Base-by-base conservation (phyloP, 768 basidiomycete species). In the Suillus occidentalis region DNA sequence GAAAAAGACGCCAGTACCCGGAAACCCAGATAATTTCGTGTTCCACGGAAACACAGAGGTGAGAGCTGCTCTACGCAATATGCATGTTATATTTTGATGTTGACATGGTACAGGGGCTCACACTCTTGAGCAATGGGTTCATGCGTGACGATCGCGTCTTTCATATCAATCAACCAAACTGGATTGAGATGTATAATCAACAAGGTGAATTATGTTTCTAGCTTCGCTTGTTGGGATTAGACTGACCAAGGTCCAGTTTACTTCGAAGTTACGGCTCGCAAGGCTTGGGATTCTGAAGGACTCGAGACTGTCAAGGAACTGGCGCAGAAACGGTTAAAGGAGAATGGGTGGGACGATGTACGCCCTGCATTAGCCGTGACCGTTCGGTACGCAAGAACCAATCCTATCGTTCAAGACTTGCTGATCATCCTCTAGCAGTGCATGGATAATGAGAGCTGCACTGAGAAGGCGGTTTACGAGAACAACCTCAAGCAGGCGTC, bases 281-380 rank as follows among this genome's bases (percentile, higher is more conserved):
- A 69, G 2, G 72, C 74, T 2, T 75, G 76, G 73, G 7, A 42
- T 2, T 28, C 37, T 16, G 18, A 63, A 13, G 50, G 66, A 28
- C 62, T 72, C 6, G 63, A 68, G 37, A 28, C 36, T 8, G 57
- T 77, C 9, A 75, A 72, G 8, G 61, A 60, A n/a, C 64, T 70
- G 13, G 75, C 72, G 1, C 65, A 68, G 13, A 61, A 68, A 42
- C 70, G 74, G 13, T 52, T 70, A 22, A 31, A 55, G 6, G 53
- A 66, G 9, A 60, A 70, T 49, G 75, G 75, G 1, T 78, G 76
- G 77, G 64, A 73, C 40, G 47, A 56, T n/a, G 67, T 72, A 18
- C 72, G 76, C 9, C 74, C 72, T 2, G 80, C 82, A 3, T 66
- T 83, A 31, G 47, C 79, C 4, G 67, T 70, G 6, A 83, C 82